Percentiles rank a stretch among this genome's conserved stretches.
phyloP scores from a whole-genome alignment of 2,329 filamentous ascomycete species.

The Pseudogymnoascus sp. region DNA sequence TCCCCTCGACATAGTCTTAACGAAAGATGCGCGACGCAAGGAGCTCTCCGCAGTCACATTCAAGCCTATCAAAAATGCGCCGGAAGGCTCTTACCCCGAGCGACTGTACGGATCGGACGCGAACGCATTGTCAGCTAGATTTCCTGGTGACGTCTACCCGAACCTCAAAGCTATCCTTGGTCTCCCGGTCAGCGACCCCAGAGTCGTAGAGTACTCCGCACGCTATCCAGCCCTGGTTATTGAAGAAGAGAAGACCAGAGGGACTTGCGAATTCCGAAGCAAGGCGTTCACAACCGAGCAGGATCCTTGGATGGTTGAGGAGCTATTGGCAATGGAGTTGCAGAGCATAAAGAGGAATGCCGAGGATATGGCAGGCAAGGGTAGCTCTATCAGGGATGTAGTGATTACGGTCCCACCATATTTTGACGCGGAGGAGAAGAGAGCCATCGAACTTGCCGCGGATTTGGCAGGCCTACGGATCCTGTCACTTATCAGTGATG shows the following conservation, averaged over 20 bases:
- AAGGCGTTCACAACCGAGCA: slow-evolving; percentile 54
- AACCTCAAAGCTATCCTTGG: slow-evolving; percentile 92
- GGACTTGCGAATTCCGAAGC: slow-evolving; percentile 78
- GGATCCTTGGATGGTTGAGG: slow-evolving; percentile 73
- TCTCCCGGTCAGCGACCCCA: slow-evolving; percentile 51
- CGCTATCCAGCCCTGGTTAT: slow-evolving; percentile 74
- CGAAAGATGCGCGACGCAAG: slow-evolving; percentile 96
- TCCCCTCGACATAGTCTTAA: slow-evolving; percentile 93
- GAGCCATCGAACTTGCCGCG: slow-evolving; percentile 75
- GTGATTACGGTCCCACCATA: slow-evolving; percentile 88
- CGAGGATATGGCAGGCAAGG: slow-evolving; percentile 71
- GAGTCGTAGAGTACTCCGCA: slow-evolving; percentile 62
- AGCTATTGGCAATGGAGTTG: slow-evolving; percentile 91
- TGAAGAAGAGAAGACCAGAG: slow-evolving; percentile 50
- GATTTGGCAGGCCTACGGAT: slow-evolving; percentile 83
- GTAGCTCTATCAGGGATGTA: slow-evolving; percentile 65
- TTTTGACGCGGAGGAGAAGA: slow-evolving; percentile 84
- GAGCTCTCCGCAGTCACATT: slow-evolving; percentile 87
- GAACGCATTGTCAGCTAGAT: slow-evolving; percentile 75
- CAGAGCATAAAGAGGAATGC: slow-evolving; percentile 88
- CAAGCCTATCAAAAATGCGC: slow-evolving; percentile 68
- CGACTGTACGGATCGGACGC: slow-evolving; percentile 89
- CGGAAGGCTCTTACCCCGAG: slow-evolving; percentile 69
- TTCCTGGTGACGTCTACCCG: slow-evolving; percentile 87
- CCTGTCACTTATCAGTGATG: slow-evolving; percentile 78